Percentiles rank a stretch among this genome's conserved stretches.
phyloP scores from a whole-genome alignment of 345 rosid species.

The Salix udensis region DNA sequence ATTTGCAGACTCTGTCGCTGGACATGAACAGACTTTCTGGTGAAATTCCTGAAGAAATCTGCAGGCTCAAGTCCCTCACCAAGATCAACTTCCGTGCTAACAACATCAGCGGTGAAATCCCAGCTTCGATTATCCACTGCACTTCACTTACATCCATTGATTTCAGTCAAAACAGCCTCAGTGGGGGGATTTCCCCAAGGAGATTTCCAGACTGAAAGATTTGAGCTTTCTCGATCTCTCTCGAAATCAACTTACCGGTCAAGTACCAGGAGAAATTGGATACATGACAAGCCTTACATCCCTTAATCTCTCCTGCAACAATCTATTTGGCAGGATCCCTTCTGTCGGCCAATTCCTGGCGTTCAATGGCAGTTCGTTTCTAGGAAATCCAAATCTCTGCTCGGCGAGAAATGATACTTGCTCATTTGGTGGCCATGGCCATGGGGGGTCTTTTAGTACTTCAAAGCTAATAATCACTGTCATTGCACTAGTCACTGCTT shows the following conservation, averaged over 20 bases:
- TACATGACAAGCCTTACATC: constrained; percentile 69
- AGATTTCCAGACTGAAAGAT: constrained; percentile 39
- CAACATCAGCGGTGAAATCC: constrained; percentile 57
- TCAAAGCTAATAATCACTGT: constrained; percentile 43
- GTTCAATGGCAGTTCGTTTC: constrained; percentile 62
- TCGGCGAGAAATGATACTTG: constrained; percentile 43
- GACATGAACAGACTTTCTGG: constrained; percentile 55
- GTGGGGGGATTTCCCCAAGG: constrained; percentile 63
- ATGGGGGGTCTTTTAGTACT: constrained; percentile 31
- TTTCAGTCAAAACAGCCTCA: constrained; percentile 58
- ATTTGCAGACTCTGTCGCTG: constrained; percentile 43
- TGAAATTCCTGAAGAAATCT: constrained; percentile 50
- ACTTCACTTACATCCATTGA: constrained; percentile 52
- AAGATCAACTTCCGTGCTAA: constrained; percentile 52
- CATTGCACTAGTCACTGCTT: constrained; percentile 34
- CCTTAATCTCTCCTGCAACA: constrained; percentile 71
- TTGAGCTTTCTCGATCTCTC: constrained; percentile 67
- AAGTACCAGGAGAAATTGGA: constrained; percentile 57
- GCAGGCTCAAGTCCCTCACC: constrained; percentile 41
- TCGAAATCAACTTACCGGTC: constrained; percentile 60
- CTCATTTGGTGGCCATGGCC: constrained; percentile 22
- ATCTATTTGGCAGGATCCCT: constrained; percentile 61
- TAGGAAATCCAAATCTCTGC: constrained; percentile 71
- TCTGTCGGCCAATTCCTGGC: constrained; percentile 67
- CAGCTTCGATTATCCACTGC: constrained; percentile 44